phyloP scores from a whole-genome alignment of 2,329 filamentous ascomycete genomes.

The Colletotrichum destructivum region DNA sequence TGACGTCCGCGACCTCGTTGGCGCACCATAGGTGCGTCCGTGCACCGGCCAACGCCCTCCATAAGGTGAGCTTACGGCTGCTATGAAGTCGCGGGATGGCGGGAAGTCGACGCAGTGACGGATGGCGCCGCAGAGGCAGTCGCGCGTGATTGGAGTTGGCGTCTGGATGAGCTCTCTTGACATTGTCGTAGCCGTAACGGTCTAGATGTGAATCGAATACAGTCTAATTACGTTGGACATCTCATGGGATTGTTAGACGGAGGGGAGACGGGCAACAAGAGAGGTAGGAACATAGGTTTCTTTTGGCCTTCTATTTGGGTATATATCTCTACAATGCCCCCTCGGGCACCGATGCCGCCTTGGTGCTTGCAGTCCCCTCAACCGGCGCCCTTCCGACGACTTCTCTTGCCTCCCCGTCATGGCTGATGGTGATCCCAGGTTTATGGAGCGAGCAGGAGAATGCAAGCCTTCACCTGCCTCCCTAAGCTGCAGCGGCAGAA shows the following conservation, averaged over 20 bases:
- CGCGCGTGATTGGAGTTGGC: neutral
- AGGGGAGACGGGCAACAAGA: neutral
- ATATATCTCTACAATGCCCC: neutral
- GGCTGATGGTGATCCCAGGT: neutral
- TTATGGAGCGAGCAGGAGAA: neutral
- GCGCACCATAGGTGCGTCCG: neutral
- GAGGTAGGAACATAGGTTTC: no score
- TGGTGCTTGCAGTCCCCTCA: neutral
- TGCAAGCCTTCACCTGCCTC: neutral
- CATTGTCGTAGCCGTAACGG: neutral
- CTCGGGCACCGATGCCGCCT: neutral
- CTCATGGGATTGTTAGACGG: neutral
- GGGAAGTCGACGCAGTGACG: neutral
- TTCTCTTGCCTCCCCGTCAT: neutral
- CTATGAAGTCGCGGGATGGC: neutral
- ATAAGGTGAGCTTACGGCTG: neutral
- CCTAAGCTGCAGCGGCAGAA: neutral
- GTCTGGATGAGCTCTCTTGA: neutral
- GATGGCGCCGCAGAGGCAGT: neutral
- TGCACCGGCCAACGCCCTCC: neutral
- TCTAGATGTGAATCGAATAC: neutral
- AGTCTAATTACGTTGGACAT: neutral
- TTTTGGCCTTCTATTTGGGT: neutral
- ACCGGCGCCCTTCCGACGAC: neutral
- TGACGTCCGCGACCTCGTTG: neutral